Percentiles rank a stretch among this genome's conserved stretches.
Conservation (phyloP, 345 rosid species). For the Linum usitatissimum region DNA sequence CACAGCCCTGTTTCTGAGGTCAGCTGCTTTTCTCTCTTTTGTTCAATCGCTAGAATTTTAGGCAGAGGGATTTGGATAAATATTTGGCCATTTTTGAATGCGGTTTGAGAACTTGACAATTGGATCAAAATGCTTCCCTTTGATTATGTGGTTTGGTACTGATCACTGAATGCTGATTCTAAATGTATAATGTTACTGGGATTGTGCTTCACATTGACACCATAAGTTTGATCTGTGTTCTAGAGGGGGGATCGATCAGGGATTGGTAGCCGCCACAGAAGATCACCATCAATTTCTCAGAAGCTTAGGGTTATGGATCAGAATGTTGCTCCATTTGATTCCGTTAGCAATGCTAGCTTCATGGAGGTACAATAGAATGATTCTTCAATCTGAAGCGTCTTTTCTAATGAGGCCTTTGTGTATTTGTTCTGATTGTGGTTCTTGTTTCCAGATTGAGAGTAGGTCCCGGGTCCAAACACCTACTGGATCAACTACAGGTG, state of each 20-base stretch:
- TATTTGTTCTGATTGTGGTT: background rate
- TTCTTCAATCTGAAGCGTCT: too few relatives aligned
- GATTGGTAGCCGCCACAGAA: conserved; percentile 61
- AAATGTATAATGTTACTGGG: too few relatives aligned
- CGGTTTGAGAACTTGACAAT: background rate
- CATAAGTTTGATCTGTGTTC: conserved; percentile 11
- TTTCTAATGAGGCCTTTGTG: background rate
- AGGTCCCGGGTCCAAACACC: conserved; percentile 79
- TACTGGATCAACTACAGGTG: conserved; percentile 47
- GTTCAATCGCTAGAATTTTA: background rate
- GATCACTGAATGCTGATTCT: too few relatives aligned
- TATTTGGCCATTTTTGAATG: too few relatives aligned
- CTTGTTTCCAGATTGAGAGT: conserved; percentile 57
- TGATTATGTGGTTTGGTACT: background rate
- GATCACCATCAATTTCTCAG: conserved; percentile 49
- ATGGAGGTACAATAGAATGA: conserved; percentile 57
- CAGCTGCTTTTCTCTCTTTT: conserved; percentile 9
- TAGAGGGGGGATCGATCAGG: conserved; percentile 87
- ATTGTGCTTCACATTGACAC: too few relatives aligned
- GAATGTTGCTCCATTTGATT: conserved; percentile 45
- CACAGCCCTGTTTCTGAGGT: conserved; percentile 97
- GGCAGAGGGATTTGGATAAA: too few relatives aligned
- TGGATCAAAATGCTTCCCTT: background rate
- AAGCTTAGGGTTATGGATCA: conserved; percentile 54
- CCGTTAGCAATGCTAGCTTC: conserved; percentile 65